Evolutionary conservation across 2,329 filamentous ascomycete genomes (phyloP).

Genomic region (Fusarium neocosmosporiellum): DNA sequence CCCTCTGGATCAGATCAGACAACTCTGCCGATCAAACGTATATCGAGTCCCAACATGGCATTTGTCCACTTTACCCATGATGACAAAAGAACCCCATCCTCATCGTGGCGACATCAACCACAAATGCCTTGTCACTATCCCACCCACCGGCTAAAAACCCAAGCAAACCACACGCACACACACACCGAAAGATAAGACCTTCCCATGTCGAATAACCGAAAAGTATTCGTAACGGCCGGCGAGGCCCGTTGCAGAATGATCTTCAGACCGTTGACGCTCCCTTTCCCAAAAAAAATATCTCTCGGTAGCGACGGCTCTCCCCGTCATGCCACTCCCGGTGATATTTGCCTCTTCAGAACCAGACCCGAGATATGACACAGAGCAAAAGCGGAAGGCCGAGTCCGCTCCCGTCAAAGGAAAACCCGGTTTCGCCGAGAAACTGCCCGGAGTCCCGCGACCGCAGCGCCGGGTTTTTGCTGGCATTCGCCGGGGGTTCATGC

Average conservation of each 20-base stretch:
- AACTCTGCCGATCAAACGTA: not conserved
- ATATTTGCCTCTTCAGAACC: not conserved
- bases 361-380: not conserved
- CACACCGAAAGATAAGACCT: constrained; percentile 29
- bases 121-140: constrained; percentile 6
- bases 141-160: not conserved
- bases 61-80: constrained; percentile 4
- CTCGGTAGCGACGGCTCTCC: not conserved
- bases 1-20: not conserved
- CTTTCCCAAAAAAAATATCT: not conserved
- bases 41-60: not conserved
- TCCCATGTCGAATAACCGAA: constrained; percentile 24
- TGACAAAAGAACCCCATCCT: constrained; percentile 7
- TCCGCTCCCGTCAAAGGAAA: constrained; percentile 1
- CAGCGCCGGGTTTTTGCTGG: not conserved
- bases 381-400: constrained; percentile 23
- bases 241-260: not conserved
- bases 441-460: not conserved
- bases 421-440: constrained; percentile 26
- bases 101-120: not conserved
- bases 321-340: constrained; percentile 10
- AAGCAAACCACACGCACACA: not conserved
- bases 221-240: constrained; percentile 1
- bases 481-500: not conserved
- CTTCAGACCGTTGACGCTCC: not conserved